Evolutionary conservation across 371 early-diverging fungal species (phyloP).

Genomic region (Entomophthora muscae): DNA sequence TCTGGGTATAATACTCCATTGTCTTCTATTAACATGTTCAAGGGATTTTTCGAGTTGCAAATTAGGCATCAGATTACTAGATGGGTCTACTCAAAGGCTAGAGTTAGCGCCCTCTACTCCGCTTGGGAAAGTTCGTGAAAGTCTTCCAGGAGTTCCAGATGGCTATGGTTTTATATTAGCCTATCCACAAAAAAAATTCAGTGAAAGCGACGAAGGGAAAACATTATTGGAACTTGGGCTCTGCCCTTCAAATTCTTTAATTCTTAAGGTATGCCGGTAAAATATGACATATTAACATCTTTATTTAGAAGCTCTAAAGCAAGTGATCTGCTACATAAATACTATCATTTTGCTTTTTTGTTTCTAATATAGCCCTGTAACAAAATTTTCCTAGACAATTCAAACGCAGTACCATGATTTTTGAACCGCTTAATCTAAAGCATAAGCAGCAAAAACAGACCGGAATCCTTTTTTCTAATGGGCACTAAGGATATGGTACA

Average conservation of each 20-base stretch:
- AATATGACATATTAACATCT: neutral
- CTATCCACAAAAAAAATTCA: neutral
- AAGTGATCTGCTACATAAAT: too few relatives aligned
- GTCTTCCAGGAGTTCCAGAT: neutral
- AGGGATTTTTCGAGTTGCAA: neutral
- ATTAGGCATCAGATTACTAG: neutral
- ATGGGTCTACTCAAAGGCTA: neutral
- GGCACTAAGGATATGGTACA: too few relatives aligned
- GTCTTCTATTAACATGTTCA: neutral
- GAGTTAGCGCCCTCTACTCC: neutral
- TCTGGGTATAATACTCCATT: neutral
- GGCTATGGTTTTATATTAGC: neutral
- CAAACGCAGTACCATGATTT: too few relatives aligned
- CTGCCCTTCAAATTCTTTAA: slow-evolving; percentile 4
- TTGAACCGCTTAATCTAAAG: too few relatives aligned
- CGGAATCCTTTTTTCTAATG: too few relatives aligned
- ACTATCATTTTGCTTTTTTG: too few relatives aligned
- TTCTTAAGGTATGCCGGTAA: neutral
- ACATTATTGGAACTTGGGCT: slow-evolving; percentile 3
- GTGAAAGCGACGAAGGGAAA: neutral
- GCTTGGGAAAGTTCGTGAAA: neutral
- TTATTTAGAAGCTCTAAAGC: neutral
- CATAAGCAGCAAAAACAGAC: too few relatives aligned
- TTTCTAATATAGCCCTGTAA: too few relatives aligned
- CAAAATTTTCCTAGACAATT: too few relatives aligned